phyloP scores from a whole-genome alignment of 306 rosid genomes.

The Glycine soja region DNA sequence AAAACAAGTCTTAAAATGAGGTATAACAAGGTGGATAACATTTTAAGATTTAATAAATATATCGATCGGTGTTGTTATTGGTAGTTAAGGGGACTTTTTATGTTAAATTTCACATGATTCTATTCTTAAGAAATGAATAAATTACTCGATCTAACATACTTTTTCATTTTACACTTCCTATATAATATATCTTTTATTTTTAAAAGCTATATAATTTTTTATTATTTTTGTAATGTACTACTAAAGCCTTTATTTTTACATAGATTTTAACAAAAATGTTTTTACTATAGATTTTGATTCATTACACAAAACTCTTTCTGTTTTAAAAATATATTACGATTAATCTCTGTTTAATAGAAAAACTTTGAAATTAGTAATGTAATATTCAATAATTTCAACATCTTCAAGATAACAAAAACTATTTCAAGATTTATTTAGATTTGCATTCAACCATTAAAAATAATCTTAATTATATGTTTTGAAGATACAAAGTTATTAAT shows the following conservation, averaged over 20 bases:
- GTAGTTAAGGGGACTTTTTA: not conserved
- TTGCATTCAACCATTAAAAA: no score
- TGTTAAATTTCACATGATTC: not conserved
- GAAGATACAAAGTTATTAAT: not conserved
- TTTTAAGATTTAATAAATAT: conserved; percentile 49
- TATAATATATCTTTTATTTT: no score
- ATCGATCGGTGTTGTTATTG: conserved; percentile 24
- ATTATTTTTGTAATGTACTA: no score
- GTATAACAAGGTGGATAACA: conserved; percentile 55
- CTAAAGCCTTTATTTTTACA: no score
- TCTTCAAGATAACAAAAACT: not conserved
- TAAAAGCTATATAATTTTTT: no score
- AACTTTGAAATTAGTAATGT: not conserved
- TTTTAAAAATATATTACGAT: no score
- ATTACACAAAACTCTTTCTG: no score
- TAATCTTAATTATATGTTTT: no score
- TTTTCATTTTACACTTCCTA: not conserved
- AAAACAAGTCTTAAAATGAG: conserved; percentile 32
- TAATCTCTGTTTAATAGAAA: not conserved
- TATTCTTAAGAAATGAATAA: not conserved
- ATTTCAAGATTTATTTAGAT: not conserved
- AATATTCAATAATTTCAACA: not conserved
- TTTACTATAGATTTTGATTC: no score
- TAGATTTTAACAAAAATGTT: no score
- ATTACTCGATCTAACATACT: not conserved